phyloP scores from a whole-genome alignment of 2,329 filamentous ascomycete species.

The Colletotrichum costaricense region DNA sequence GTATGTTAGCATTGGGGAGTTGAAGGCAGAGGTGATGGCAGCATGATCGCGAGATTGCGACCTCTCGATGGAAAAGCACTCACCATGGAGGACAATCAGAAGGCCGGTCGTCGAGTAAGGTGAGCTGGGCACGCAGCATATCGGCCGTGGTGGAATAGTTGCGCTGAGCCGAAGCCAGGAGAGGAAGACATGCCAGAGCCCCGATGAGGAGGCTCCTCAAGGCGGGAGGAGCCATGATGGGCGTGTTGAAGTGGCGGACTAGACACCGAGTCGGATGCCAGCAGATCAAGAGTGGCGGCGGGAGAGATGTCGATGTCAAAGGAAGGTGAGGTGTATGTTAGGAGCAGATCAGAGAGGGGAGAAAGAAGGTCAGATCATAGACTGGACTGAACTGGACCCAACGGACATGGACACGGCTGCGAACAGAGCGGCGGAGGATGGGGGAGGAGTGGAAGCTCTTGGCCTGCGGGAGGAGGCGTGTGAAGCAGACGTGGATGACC shows the following conservation, averaged over 20 bases:
- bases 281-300: neutral
- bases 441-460: conserved; percentile 27
- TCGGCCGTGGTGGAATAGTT: conserved; percentile 69
- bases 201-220: conserved; percentile 52
- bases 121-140: conserved; percentile 73
- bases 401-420: neutral
- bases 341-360: neutral
- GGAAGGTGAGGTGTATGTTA: neutral
- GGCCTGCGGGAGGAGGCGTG: conserved; percentile 14
- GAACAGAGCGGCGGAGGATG: conserved; percentile 6
- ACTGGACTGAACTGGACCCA: conserved; percentile 3
- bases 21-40: neutral
- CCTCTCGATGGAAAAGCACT: conserved; percentile 41
- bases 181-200: conserved; percentile 53
- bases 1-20: conserved; percentile 36
- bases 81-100: conserved; percentile 84
- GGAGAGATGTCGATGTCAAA: conserved; percentile 5
- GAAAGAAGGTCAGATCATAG: neutral
- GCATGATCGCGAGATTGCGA: neutral
- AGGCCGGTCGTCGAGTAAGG: conserved; percentile 79
- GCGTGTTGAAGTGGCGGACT: conserved; percentile 5
- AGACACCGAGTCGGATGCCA: conserved; percentile 12
- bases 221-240: conserved; percentile 52
- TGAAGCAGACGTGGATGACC: neutral
- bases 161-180: conserved; percentile 51